Base-by-base conservation (phyloP, 306 rosid species). In the Trichosanthes cucumerina region DNA sequence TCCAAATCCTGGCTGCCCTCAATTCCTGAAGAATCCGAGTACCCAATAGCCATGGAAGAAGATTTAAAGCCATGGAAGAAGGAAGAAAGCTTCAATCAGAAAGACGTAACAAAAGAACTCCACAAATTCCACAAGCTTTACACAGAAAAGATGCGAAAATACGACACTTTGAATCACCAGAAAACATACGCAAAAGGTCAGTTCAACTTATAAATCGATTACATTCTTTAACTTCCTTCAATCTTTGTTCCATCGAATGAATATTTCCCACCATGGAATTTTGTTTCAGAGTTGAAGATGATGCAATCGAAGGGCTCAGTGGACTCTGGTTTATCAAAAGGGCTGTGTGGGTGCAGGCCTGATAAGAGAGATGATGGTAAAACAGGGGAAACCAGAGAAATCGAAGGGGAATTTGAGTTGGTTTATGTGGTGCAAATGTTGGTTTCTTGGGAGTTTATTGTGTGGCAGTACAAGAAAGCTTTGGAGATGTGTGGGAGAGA, bases 371-470 rank as follows among this genome's bases (percentile, higher is more conserved):
- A 33, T 0, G 86, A 85, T 31, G 16, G 84, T 13, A 90, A 88
- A 81, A 90, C 92, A 26, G 56, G 81, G 56, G 49, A 64, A 36
- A 87, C 79, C 16, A 82, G 78, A 79, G 96, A 86, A 78, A 78
- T 90, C 36, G 82, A 89, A 11, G 78, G 85, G 74, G 96, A 93
- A 53, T 78, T 93, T 77, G 98, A 93, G 82, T 63, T 88, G 80
- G 94, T 93, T 7, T 93, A 93, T 78, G 96, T 93, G 13, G 96
- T 96, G 12, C 98, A 93, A 49, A 47, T 87, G 84, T 90, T 96
- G 58, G 97, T 92, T 59, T 92, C 97, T 3, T 93, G 98, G 98
- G 98, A 93, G 64, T 86, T 93, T 28, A 84, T 93, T 19, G 87
- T 86, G 47, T 92, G 96, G 98, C 96, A 88, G 47, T 90, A 89